Conservation (phyloP, 768 basidiomycete species). For the Russula abietina region DNA sequence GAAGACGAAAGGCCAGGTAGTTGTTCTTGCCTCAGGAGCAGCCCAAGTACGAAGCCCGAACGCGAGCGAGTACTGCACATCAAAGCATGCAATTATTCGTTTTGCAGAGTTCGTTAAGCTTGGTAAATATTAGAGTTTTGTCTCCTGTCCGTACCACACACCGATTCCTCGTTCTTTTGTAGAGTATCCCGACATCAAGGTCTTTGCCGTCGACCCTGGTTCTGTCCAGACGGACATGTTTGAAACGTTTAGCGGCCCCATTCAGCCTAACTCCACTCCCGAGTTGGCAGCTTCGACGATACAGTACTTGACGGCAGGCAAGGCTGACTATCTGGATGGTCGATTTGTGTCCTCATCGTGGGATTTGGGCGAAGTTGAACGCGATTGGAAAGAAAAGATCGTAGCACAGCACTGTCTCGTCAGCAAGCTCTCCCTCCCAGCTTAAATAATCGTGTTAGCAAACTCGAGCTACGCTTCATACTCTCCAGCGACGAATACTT, state of each 20-base stretch:
- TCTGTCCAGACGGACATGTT: not conserved
- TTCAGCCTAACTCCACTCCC: not conserved
- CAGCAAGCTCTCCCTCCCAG: conserved; percentile 5
- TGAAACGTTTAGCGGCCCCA: not conserved
- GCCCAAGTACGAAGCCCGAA: not conserved
- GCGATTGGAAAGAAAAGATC: conserved; percentile 15
- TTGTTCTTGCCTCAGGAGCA: not conserved
- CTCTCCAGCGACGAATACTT: not conserved
- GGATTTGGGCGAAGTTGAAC: conserved; percentile 10
- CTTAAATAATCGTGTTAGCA: not conserved
- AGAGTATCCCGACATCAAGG: conserved; percentile 11
- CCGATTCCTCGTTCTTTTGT: not conserved
- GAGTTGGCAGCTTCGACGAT: conserved; percentile 3
- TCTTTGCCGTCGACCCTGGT: conserved; percentile 1
- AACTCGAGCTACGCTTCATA: not conserved
- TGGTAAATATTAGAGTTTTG: not conserved
- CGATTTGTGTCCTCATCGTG: conserved; percentile 6
- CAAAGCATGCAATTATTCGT: conserved; percentile 10
- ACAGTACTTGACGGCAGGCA: conserved; percentile 4
- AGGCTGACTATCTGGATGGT: conserved; percentile 8
- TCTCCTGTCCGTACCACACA: not conserved
- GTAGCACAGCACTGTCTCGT: conserved; percentile 3
- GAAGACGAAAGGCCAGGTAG: conserved; percentile 9
- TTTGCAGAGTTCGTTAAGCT: conserved; percentile 11
- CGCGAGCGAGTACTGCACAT: conserved; percentile 14